These are phyloP conservation scores for Schizophyllum amplum DNA, from an alignment of 1,284 basidiomycete genomes.

Conservation along the genomic window DNA sequence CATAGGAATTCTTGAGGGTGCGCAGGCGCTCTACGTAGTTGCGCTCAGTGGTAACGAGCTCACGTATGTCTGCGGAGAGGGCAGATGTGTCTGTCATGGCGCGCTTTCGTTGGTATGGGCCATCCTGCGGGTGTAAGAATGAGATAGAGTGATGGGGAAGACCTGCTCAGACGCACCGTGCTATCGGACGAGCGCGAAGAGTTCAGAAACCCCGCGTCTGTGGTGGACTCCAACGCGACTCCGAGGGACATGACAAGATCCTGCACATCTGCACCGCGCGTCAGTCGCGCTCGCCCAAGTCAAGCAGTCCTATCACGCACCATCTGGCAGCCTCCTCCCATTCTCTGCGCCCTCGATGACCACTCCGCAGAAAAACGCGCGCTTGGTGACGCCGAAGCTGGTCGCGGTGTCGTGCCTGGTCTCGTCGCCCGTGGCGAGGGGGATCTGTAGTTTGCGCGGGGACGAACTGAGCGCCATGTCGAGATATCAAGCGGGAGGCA, in stretches of 20 bases:
- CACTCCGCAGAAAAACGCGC: conserved; percentile 75
- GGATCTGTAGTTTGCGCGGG: conserved; percentile 58
- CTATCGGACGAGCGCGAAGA: not conserved
- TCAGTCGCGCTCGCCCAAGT: not conserved
- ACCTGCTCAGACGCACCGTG: not conserved
- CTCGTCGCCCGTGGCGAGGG: conserved; percentile 59
- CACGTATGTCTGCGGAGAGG: conserved; percentile 62
- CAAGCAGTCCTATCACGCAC: conserved; percentile 27
- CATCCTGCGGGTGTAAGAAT: conserved; percentile 10
- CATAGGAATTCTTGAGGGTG: conserved; percentile 76
- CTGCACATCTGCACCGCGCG: conserved; percentile 51
- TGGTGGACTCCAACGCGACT: conserved; percentile 41
- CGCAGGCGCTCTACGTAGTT: conserved; percentile 70
- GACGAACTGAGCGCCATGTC: conserved; percentile 43
- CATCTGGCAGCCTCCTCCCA: conserved; percentile 59
- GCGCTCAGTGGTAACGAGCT: conserved; percentile 71
- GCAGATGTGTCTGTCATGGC: conserved; percentile 55
- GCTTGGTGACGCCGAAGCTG: conserved; percentile 45
- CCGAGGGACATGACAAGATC: conserved; percentile 72
- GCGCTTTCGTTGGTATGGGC: conserved; percentile 42
- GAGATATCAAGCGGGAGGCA: not conserved
- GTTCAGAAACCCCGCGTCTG: not conserved
- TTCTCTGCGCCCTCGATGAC: conserved; percentile 72
- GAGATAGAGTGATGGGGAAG: conserved; percentile 8
- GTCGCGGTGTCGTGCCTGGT: conserved; percentile 30